Base-by-base conservation (phyloP, 2,329 filamentous ascomycete genomes). In the Fusarium floridanum region DNA sequence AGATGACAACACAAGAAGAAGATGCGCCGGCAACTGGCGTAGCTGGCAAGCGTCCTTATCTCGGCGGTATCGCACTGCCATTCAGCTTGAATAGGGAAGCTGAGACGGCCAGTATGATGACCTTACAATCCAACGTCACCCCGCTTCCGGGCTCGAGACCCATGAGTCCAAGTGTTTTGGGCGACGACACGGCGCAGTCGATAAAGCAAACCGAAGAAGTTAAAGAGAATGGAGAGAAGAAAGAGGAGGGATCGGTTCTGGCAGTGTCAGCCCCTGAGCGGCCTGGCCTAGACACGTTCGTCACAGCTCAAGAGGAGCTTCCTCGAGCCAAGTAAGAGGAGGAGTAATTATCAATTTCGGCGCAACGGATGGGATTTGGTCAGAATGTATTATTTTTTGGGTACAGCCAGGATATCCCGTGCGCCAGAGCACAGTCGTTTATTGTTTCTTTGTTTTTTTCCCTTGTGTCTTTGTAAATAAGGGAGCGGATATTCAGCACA, bases 101-200 rank as follows among this genome's bases (percentile, higher is more conserved):
- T 4, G 88, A 90, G 4, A 93, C 90, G 22, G 91, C 91, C 1
- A 94, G 92, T 82, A 94, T 93, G 88, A 83, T 92, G 60, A 94
- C 93, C 0, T 82, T 95, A 29, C 84, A 85, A 41, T 90, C 88
- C 5, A 78, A 81, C 20, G 68, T 73, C 61, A 82, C 76, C 17
- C 78, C 79, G 5, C 64, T 73, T 11, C 81, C 79, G 9, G 77
- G 77, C 5, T 82, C 79, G 12, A 81, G 72, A 59, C 82, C 83
- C 3, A 79, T 82, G 71, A 86, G 81, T 24, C 80, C 76, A n/a
- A 61, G 65, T 20, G 41, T 37, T 0, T 53, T 70, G 20, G 45
- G 66, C 9, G 45, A 66, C 10, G 61, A 61, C 17, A 50, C 43
- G n/a, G 43, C 53, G 6, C 67, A 60, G n/a, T 53, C 59, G 3